These are phyloP conservation scores for Pyrus bretschneideri DNA, from an alignment of 306 rosid species.

Conservation along the genomic window DNA sequence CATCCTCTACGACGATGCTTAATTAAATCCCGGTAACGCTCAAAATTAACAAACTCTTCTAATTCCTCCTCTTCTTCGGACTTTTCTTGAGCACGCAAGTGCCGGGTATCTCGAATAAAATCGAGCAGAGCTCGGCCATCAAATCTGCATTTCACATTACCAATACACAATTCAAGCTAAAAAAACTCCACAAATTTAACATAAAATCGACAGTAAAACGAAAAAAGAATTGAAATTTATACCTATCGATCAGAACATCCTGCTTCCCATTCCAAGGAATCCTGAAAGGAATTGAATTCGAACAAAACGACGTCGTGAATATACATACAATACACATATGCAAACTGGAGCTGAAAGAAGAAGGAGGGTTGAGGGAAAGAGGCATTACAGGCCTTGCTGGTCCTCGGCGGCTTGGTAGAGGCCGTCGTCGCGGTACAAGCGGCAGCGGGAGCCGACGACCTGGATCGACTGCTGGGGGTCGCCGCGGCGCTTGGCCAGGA, in stretches of 20 bases:
- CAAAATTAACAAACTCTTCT: constrained; percentile 99
- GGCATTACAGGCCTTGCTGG: constrained; percentile 90
- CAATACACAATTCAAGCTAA: background rate
- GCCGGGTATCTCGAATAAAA: constrained; percentile 78
- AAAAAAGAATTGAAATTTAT: background rate
- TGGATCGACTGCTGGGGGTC: constrained; percentile 94
- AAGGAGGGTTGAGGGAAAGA: background rate
- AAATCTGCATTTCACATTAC: constrained; percentile 42
- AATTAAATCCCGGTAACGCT: constrained; percentile 99
- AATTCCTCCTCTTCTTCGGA: constrained; percentile 94
- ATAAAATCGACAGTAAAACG: background rate
- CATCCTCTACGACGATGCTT: constrained; percentile 99
- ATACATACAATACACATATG: background rate
- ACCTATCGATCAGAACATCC: constrained; percentile 91
- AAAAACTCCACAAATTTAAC: background rate
- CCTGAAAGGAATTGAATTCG: constrained; percentile 34
- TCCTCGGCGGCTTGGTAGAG: constrained; percentile 91
- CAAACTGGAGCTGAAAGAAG: background rate
- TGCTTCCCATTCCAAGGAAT: constrained; percentile 98
- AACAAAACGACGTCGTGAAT: background rate
- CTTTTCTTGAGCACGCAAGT: constrained; percentile 55
- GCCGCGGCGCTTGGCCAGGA: constrained; percentile 88
- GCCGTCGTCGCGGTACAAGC: constrained; percentile 81
- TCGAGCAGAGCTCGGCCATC: constrained; percentile 98
- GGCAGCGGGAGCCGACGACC: constrained; percentile 63